Percentiles rank a stretch among this genome's conserved stretches.
Conservation (phyloP, 495 filamentous ascomycete genomes). For the Lasiosphaeria miniovina region DNA sequence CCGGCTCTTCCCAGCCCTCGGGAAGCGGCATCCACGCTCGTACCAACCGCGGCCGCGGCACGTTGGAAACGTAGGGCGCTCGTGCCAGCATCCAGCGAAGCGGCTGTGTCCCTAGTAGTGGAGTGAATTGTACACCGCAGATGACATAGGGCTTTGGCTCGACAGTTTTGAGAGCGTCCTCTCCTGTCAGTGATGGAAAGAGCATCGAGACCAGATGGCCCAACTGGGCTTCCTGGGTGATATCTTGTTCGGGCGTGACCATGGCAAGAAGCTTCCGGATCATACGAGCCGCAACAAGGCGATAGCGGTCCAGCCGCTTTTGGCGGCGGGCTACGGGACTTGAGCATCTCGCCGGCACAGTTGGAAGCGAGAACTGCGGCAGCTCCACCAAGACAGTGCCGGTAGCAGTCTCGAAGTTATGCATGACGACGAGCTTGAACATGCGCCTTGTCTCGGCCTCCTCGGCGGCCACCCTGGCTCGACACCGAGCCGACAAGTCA, state of each 20-base stretch:
- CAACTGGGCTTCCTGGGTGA: slow-evolving; percentile 29
- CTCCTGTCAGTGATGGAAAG: slow-evolving; percentile 29
- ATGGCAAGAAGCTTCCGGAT: slow-evolving; percentile 38
- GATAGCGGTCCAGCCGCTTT: slow-evolving; percentile 30
- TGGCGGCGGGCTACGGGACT: slow-evolving; percentile 20
- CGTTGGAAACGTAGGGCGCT: slow-evolving; percentile 33
- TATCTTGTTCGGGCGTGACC: slow-evolving; percentile 37
- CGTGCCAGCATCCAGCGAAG: slow-evolving; percentile 41
- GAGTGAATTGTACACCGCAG: slow-evolving; percentile 53
- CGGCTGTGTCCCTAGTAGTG: slow-evolving; percentile 28
- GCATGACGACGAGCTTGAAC: slow-evolving; percentile 29
- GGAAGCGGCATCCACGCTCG: slow-evolving; percentile 16
- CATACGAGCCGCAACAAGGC: slow-evolving; percentile 38
- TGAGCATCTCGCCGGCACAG: slow-evolving; percentile 12
- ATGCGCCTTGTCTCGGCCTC: slow-evolving; percentile 37
- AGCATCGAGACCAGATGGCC: slow-evolving; percentile 35
- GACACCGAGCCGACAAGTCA: slow-evolving; percentile 43
- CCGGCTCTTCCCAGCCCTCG: slow-evolving; percentile 3
- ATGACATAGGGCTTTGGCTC: slow-evolving; percentile 49
- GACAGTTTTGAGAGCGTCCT: background rate
- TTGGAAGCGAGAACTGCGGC: slow-evolving; percentile 23
- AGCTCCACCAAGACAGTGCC: slow-evolving; percentile 45
- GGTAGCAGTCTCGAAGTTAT: slow-evolving; percentile 36
- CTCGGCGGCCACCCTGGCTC: slow-evolving; percentile 24
- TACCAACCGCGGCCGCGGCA: slow-evolving; percentile 18